Percentiles rank a stretch among this genome's conserved stretches.
These are phyloP conservation scores for Pythium aquatile DNA, from an alignment of 352 stramenopile species.

Conservation along the genomic window DNA sequence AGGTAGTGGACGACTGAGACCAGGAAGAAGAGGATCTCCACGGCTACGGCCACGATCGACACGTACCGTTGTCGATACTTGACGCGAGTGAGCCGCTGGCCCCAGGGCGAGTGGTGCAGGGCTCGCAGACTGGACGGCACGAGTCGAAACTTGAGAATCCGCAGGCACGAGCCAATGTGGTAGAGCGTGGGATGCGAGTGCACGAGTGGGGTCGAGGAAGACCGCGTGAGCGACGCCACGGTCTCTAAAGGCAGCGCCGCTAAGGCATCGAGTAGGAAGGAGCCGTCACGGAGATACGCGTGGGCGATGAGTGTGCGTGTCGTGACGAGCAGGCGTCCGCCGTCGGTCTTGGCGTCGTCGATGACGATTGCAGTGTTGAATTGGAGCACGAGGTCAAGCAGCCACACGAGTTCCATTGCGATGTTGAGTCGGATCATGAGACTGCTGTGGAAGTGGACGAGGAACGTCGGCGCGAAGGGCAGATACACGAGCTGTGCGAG, in stretches of 20 bases:
- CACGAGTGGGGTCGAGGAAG: neutral
- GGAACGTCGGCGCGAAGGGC: constrained; percentile 9
- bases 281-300: neutral
- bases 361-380: constrained; percentile 14
- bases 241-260: constrained; percentile 13
- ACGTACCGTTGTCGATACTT: neutral
- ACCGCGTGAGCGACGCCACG: neutral
- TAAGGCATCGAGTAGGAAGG: constrained; percentile 2
- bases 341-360: neutral
- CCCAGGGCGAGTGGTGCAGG: neutral
- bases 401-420: constrained; percentile 8
- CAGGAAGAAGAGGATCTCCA: neutral
- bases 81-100: neutral
- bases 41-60: neutral
- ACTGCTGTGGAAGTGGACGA: neutral
- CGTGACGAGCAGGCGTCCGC: neutral
- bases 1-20: constrained; percentile 8
- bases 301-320: neutral
- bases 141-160: constrained; percentile 10
- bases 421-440: constrained; percentile 1
- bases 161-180: constrained; percentile 7
- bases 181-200: neutral
- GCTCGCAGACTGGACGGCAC: neutral
- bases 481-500: constrained; percentile 8
- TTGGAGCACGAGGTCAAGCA: constrained; percentile 6